Base-by-base conservation (phyloP, 768 basidiomycete species). In the Ramaria rubella region DNA sequence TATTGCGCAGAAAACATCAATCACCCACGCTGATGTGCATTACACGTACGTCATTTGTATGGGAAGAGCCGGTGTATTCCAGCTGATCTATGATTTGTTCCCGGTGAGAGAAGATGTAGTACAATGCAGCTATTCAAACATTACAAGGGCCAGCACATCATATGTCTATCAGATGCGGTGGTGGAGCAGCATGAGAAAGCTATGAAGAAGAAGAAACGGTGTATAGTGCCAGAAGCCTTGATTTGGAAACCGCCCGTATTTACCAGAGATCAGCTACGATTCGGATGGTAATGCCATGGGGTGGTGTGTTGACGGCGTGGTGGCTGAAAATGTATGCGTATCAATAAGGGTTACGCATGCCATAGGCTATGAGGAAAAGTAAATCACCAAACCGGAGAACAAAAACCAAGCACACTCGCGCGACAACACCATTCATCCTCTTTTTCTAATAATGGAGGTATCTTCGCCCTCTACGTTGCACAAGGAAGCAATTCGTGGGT, bases 211-310 rank as follows among this genome's bases (percentile, higher is more conserved):
- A 79, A 81, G 49, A 77, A 86, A 59, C 79, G 85, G 49, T 75
- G 85, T 55, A 94, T 99, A 61, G 79, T 90, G 61, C 75, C 95
- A 30, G 83, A 87, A 58, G 76, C 77, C 65, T 73, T 99, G 57
- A 80, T 82, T 62, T 99, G 96, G 96, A 96, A 94, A 69, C 95
- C 96, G 55, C 96, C 91, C 15, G 85, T 88, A 44, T 94, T 95
- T 71, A 90, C 89, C 49, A 80, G 90, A 59, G 91, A 92, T 63
- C 90, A 94, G 71, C 75, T 94, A 58, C 82, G 91, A 58, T 94
- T 94, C 64, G 77, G 77, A 6, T 76, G 72, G 70, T 76, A 68
- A 60, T 54, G 31, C 5, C 9, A 9, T 42, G n/a, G 11, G 23
- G 14, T 42, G 40, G 17, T 8, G 17, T 36, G 34, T 17, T 36